Conservation (phyloP, 495 filamentous ascomycete genomes). For the Letharia lupina region DNA sequence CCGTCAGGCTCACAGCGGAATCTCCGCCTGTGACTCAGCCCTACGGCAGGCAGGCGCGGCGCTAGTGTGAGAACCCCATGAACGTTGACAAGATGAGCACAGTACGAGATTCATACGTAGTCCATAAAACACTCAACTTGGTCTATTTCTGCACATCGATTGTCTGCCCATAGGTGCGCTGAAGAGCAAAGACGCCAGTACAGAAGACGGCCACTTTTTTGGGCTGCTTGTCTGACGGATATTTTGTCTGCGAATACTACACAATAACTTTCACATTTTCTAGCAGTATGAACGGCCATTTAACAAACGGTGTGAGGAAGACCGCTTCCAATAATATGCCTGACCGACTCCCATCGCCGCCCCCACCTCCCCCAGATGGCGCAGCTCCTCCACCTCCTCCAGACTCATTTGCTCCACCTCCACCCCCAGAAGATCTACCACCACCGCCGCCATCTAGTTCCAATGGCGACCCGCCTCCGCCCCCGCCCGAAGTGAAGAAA, state of each 20-base stretch:
- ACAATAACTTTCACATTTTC: background rate
- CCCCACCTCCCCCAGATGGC: conserved; percentile 15
- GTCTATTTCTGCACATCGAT: background rate
- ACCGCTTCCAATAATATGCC: background rate
- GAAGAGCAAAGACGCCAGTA: background rate
- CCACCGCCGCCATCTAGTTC: conserved; percentile 43
- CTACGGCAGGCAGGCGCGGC: background rate
- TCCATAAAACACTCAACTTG: too few relatives aligned
- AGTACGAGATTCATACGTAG: background rate
- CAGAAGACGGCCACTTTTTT: background rate
- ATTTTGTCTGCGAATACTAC: too few relatives aligned
- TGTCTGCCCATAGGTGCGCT: background rate
- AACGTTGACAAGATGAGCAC: background rate
- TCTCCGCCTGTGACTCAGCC: background rate
- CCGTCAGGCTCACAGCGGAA: background rate
- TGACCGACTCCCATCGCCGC: background rate
- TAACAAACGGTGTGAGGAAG: conserved; percentile 5
- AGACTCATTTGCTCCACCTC: conserved; percentile 46
- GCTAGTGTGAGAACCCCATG: background rate
- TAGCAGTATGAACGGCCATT: conserved; percentile 9
- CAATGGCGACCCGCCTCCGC: conserved; percentile 32
- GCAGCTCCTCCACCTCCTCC: conserved; percentile 24
- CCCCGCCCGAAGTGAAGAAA: conserved; percentile 30
- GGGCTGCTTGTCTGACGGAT: background rate
- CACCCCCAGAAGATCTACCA: conserved; percentile 48